phyloP scores from a whole-genome alignment of 352 stramenopile species.

The Pythium guiyangense region DNA sequence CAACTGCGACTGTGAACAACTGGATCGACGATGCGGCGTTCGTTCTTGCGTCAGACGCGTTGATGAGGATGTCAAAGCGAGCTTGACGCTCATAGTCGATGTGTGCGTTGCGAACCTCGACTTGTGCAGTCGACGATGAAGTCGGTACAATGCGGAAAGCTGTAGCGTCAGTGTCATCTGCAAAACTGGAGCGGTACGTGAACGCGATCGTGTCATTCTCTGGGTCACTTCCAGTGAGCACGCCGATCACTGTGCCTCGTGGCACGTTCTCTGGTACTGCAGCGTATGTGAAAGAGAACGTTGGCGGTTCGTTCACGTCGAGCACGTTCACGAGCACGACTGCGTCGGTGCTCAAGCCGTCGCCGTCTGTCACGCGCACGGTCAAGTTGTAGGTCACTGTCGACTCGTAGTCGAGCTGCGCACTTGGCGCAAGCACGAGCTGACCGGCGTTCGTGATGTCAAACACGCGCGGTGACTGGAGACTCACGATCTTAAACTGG shows the following conservation, averaged over 20 bases:
- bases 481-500: slow-evolving; percentile 6
- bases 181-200: slow-evolving; percentile 23
- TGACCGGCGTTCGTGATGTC: slow-evolving; percentile 7
- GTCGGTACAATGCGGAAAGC: slow-evolving; percentile 36
- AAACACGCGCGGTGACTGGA: slow-evolving; percentile 4
- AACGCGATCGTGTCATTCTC: slow-evolving; percentile 48
- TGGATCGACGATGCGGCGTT: slow-evolving; percentile 17
- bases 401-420: slow-evolving; percentile 15
- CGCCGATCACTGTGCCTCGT: slow-evolving; percentile 33
- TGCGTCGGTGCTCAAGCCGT: slow-evolving; percentile 10
- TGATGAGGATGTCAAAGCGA: slow-evolving; percentile 32
- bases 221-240: slow-evolving; percentile 33
- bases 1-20: slow-evolving; percentile 12
- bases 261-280: slow-evolving; percentile 35
- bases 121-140: slow-evolving; percentile 27
- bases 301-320: slow-evolving; percentile 31
- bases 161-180: slow-evolving; percentile 11
- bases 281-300: slow-evolving; percentile 8
- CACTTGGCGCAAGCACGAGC: slow-evolving; percentile 1
- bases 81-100: slow-evolving; percentile 36
- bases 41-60: slow-evolving; percentile 25
- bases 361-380: slow-evolving; percentile 19
- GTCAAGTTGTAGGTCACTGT: slow-evolving; percentile 10
- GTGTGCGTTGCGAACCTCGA: slow-evolving; percentile 32
- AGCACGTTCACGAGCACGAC: slow-evolving; percentile 18